Evolutionary conservation across 2,329 filamentous ascomycete genomes (phyloP), one percentile per base, ranked within the genome.

Genomic region (Alternaria longipes): DNA sequence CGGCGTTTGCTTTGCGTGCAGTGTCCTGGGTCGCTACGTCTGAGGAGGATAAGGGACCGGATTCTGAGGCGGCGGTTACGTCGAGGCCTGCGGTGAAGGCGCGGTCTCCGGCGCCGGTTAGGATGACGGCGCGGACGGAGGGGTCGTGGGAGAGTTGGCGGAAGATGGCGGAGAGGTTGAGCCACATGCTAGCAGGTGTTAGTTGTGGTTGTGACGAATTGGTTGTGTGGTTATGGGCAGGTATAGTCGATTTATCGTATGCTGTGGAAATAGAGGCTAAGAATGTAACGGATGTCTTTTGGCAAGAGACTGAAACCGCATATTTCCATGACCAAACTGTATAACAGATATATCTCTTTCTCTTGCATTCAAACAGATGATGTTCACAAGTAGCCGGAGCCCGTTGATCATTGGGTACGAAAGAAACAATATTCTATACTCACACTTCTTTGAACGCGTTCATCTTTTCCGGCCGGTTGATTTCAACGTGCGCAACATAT

Each of bases 31-130:
- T 45, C 0, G 38, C 6, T 26, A 2, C 9, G 11, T 63, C 34
- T 30, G 85, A 67, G 14, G 57, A 36, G 4, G 68, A 46, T 20
- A 86, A 72, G 1, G 83, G 79, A 34, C 84, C 83, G 32, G 84
- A 83, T 69, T 87, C 72, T 12, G 84, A 84, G 12, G 91, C 90
- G 8, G 89, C 89, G 74, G 90, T 72, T 5, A 97, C 90, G 78
- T 98, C 94, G 20, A 98, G 83, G 0, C 94, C 94, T 0, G 92
- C 85, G 2, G 91, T 94, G 82, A 97, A 98, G 30, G 92, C 94
- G 68, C 89, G 87, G 45, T 92, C 88, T 41, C 94, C 94, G 20
- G 91, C 90, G 55, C 91, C 93, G 26, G 91, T 92, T 69, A 97
- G 84, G 63, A 97, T 81, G 58, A 97, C 86, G 64, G 86, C 88